These are phyloP conservation scores for Candida ponderosae DNA, from an alignment of 805 yeast genomes.

Conservation along the genomic window DNA sequence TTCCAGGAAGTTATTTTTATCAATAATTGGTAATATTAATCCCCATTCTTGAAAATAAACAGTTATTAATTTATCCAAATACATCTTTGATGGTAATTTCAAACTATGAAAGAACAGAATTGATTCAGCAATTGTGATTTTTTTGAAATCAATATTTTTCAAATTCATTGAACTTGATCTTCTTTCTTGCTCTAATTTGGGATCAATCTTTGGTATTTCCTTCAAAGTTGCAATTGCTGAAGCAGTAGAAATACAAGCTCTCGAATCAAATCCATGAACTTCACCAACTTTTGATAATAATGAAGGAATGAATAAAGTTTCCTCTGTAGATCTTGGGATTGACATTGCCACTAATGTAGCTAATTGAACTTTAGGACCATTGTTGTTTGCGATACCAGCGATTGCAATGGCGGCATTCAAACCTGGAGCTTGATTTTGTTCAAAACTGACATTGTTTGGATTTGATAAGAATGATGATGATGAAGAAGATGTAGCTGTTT, in stretches of 20 bases:
- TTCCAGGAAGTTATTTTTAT: constrained; percentile 57
- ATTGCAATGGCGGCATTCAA: constrained; percentile 60
- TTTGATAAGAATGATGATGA: background rate
- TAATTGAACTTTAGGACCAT: constrained; percentile 36
- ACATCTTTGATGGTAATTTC: constrained; percentile 42
- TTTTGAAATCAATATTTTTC: constrained; percentile 29
- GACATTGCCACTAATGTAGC: constrained; percentile 62
- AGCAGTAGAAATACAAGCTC: constrained; percentile 64
- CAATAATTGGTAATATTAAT: constrained; percentile 57
- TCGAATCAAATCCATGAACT: constrained; percentile 63
- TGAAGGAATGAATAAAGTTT: constrained; percentile 67
- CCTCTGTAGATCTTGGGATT: constrained; percentile 72
- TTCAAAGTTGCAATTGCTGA: constrained; percentile 64
- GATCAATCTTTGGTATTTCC: constrained; percentile 28
- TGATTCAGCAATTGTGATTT: constrained; percentile 33
- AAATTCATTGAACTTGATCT: constrained; percentile 24
- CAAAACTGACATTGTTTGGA: constrained; percentile 39
- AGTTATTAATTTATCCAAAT: constrained; percentile 61
- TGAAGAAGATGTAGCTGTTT: too few relatives aligned
- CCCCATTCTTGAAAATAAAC: constrained; percentile 77
- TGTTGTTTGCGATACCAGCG: constrained; percentile 47
- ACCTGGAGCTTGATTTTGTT: constrained; percentile 68
- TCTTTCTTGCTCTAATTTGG: constrained; percentile 6
- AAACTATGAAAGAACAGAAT: constrained; percentile 34
- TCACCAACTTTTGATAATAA: constrained; percentile 62